These are phyloP conservation scores for Ceratobasidium sp. DNA, from an alignment of 1,284 basidiomycete species.

Conservation along the genomic window DNA sequence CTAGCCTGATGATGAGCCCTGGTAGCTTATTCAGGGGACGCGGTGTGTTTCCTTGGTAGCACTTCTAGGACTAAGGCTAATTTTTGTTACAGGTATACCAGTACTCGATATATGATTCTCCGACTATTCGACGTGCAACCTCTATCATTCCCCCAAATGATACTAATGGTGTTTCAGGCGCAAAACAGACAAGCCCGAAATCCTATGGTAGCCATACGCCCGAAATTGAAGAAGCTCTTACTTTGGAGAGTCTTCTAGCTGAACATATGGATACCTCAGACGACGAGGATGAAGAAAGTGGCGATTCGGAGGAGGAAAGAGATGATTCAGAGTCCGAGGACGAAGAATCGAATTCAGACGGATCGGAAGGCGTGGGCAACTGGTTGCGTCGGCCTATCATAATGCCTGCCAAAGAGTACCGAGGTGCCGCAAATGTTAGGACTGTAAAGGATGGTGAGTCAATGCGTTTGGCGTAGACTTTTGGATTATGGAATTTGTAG, in stretches of 20 bases:
- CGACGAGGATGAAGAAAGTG: constrained; percentile 43
- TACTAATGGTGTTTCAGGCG: constrained; percentile 40
- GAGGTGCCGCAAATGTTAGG: constrained; percentile 80
- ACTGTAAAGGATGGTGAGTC: constrained; percentile 90
- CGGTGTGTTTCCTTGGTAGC: constrained; percentile 47
- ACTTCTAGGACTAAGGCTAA: not conserved
- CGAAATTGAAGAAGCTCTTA: constrained; percentile 36
- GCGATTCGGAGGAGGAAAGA: constrained; percentile 35
- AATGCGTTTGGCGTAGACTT: constrained; percentile 7
- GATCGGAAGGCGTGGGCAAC: constrained; percentile 23
- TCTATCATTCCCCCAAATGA: constrained; percentile 47
- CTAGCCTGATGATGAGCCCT: constrained; percentile 12
- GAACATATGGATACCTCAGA: constrained; percentile 40
- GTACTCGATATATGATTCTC: constrained; percentile 76
- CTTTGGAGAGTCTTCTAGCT: constrained; percentile 25
- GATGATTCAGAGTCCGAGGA: constrained; percentile 46
- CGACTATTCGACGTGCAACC: constrained; percentile 51
- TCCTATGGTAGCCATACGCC: not conserved
- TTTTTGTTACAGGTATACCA: constrained; percentile 58
- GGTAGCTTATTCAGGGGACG: constrained; percentile 79
- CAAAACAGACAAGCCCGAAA: not conserved
- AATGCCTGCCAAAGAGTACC: constrained; percentile 70
- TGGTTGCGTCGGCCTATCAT: constrained; percentile 61
- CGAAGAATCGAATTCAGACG: constrained; percentile 46
- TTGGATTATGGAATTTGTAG: constrained; percentile 52